Conservation (phyloP, 352 stramenopile species). For the Globisporangium abappressorium region DNA sequence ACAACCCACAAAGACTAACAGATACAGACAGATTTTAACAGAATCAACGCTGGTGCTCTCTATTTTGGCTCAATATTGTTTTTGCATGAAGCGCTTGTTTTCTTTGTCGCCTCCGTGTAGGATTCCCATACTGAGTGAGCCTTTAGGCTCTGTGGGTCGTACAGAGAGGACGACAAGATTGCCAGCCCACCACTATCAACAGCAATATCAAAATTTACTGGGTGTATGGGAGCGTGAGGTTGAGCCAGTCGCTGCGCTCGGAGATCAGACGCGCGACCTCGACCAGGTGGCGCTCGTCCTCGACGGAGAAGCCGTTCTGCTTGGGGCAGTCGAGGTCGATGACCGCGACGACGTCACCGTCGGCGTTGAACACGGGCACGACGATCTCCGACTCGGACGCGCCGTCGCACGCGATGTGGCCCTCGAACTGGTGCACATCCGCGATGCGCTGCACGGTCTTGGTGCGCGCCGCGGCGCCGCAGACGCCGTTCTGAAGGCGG, state of each 20-base stretch:
- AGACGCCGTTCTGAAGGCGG: slow-evolving; percentile 70
- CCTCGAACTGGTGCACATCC: slow-evolving; percentile 72
- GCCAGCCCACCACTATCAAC: background rate
- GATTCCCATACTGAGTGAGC: background rate
- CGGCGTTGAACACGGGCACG: slow-evolving; percentile 60
- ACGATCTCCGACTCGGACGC: slow-evolving; percentile 82
- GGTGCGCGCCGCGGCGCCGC: slow-evolving; percentile 57
- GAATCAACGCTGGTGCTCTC: background rate
- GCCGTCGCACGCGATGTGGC: slow-evolving; percentile 81
- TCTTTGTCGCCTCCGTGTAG: slow-evolving; percentile 1
- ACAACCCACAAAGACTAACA: background rate
- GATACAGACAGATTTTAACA: background rate
- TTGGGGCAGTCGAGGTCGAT: slow-evolving; percentile 78
- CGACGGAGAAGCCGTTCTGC: slow-evolving; percentile 64
- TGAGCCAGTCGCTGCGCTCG: slow-evolving; percentile 65
- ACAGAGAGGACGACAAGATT: background rate
- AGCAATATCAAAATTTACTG: slow-evolving; percentile 21
- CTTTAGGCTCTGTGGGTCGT: background rate
- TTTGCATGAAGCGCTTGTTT: background rate
- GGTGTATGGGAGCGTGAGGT: slow-evolving; percentile 49
- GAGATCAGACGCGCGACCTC: slow-evolving; percentile 55
- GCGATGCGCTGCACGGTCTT: slow-evolving; percentile 71
- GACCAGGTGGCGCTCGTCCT: slow-evolving; percentile 67
- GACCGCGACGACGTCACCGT: slow-evolving; percentile 67
- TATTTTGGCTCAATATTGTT: background rate